Evolutionary conservation across 1,139 yeast species (phyloP).

Genomic region (Blastobotrys apis): DNA sequence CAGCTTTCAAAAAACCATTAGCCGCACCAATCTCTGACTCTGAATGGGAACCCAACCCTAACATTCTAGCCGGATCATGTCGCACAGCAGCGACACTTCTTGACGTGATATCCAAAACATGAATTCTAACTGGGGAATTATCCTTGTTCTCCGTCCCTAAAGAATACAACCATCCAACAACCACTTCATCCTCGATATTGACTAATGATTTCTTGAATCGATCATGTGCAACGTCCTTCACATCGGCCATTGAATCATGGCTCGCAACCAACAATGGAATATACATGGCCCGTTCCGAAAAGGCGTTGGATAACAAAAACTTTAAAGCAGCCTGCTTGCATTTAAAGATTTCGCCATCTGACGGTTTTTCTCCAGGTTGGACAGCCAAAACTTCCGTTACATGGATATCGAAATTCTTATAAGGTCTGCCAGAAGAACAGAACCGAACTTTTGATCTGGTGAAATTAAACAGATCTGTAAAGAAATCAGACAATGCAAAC

Average conservation of each 20-base stretch:
- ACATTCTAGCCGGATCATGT: too few species aligned
- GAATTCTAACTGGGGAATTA: not conserved
- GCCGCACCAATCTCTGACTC: not conserved
- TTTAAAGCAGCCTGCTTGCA: constrained; percentile 17
- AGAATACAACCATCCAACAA: constrained; percentile 44
- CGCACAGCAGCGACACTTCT: not conserved
- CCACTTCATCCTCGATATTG: constrained; percentile 13
- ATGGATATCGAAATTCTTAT: not conserved
- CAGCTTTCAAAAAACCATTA: constrained; percentile 35
- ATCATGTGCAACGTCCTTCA: constrained; percentile 43
- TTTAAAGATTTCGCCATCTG: not conserved
- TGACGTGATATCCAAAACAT: not conserved
- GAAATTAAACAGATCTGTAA: constrained; percentile 51
- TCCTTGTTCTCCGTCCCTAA: not conserved
- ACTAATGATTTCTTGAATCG: constrained; percentile 1
- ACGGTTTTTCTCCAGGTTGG: not conserved
- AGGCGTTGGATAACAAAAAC: constrained; percentile 39
- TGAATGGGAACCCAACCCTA: not conserved
- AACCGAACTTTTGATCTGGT: too few species aligned
- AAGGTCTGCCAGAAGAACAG: too few species aligned
- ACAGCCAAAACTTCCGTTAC: too few species aligned
- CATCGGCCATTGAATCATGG: constrained; percentile 52
- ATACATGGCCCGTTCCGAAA: constrained; percentile 38
- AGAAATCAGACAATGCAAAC: constrained; percentile 42
- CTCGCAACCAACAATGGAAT: constrained; percentile 55